Percentiles rank a stretch among this genome's conserved stretches.
These are phyloP conservation scores for Penicillium herquei DNA, from an alignment of 495 filamentous ascomycete genomes.

Conservation along the genomic window DNA sequence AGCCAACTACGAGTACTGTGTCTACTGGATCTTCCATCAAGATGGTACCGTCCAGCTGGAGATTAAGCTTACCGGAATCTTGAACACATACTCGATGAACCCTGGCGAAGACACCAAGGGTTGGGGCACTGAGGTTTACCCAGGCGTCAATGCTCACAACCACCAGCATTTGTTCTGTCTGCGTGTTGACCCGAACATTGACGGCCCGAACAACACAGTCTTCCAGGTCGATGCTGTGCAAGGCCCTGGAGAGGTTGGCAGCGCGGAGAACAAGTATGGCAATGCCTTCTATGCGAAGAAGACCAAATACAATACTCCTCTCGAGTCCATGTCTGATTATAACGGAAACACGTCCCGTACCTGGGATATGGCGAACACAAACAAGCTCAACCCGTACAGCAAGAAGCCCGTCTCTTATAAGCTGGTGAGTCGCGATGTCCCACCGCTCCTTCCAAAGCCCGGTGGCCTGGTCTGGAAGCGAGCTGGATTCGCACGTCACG, in stretches of 20 bases:
- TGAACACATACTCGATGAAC: slow-evolving; percentile 74
- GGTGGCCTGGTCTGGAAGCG: slow-evolving; percentile 90
- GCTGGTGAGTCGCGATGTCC: slow-evolving; percentile 82
- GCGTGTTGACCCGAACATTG: slow-evolving; percentile 84
- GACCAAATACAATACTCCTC: slow-evolving; percentile 73
- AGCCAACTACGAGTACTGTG: slow-evolving; percentile 63
- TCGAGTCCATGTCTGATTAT: slow-evolving; percentile 77
- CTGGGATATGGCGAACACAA: slow-evolving; percentile 89
- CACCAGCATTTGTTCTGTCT: slow-evolving; percentile 97
- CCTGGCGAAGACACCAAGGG: slow-evolving; percentile 81
- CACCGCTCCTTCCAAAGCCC: slow-evolving; percentile 76
- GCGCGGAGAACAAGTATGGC: slow-evolving; percentile 81
- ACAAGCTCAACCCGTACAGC: slow-evolving; percentile 80
- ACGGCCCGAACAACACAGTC: slow-evolving; percentile 63
- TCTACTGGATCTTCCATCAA: slow-evolving; percentile 52
- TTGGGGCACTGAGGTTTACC: slow-evolving; percentile 93
- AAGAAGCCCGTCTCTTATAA: slow-evolving; percentile 89
- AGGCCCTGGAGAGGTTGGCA: slow-evolving; percentile 65
- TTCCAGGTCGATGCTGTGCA: slow-evolving; percentile 21
- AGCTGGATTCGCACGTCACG: slow-evolving; percentile 85
- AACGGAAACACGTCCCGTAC: slow-evolving; percentile 74
- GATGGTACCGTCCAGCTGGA: slow-evolving; percentile 51
- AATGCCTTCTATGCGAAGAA: slow-evolving; percentile 94
- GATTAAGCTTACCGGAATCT: slow-evolving; percentile 44
- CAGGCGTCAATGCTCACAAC: slow-evolving; percentile 76